Base-by-base conservation (phyloP, 306 rosid genomes). In the Malus fusca region DNA sequence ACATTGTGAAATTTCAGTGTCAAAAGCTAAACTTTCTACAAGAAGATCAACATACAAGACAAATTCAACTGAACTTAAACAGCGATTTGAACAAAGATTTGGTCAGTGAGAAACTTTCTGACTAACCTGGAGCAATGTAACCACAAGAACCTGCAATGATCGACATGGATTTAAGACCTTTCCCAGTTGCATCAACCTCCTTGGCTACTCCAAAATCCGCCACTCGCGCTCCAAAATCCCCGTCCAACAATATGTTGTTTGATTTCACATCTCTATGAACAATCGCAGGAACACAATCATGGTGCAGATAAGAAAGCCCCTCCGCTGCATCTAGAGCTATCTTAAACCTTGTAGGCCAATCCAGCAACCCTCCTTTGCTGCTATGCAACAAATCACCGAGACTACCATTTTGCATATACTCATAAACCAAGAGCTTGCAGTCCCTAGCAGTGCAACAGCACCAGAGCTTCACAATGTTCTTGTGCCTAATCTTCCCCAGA, bases 301-400 rank as follows among this genome's bases (percentile, higher is more conserved):
- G 98, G 79, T 94, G 98, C 82, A 94, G 82, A 81, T 94, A 94
- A 67, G 98, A 94, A 76, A 94, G 97, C 22, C 98, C 98, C 71
- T 92, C 97, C 4, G 98, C 98, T 4, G 97, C 85, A 79, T 92
- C 98, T 59, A 95, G 78, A 71, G 93, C 96, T 30, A 94, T 90
- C 84, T 90, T 90, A 75, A 77, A 90, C 87, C 98, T 88, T 0
- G 88, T 90, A 28, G 93, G 96, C 98, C 98, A 95, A 71, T 95
- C 96, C 81, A 95, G 81, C 84, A 88, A 76, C 23, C 95, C 97
- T 21, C 89, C 90, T 82, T 88, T 95, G 22, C 85, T 90, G 48
- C 96, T 78, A 74, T 92, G 98, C 74, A 95, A 87, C 87, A 90
- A 78, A 81, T 94, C 97, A 9, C 98, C 97, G 1, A 94, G 88